Base-by-base conservation (phyloP, 192 early-diverging fungal genomes). In the Hyaloraphidium curvatum region DNA sequence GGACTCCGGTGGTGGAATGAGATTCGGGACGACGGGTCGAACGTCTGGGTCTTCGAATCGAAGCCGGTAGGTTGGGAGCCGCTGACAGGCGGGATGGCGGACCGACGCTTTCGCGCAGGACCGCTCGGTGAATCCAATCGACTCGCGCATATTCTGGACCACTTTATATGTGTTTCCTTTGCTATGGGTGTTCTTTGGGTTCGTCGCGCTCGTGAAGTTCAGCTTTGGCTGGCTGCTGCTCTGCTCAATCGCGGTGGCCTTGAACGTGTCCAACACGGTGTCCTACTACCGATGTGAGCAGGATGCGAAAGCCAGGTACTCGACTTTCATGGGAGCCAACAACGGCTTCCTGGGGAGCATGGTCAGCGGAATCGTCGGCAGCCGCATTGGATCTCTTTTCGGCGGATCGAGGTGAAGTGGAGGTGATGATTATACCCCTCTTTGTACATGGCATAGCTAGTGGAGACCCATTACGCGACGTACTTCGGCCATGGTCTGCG, bases 1-100 rank as follows among this genome's bases (percentile, higher is more conserved):
- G 95, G 95, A 19, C 67, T 99, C 52, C 77, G 95, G 56, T 99
- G 95, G 95, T 99, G 95, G 95, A 99, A 92, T 68, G 86, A 95
- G 66, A 88, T 96, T 57, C 75, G 77, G 40, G 91, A 93, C 40
- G 95, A 96, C 65, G 95, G 95, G 28, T 76, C 86, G 1, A 90
- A 83, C 56, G 81, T 77, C 56, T 99, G 95, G 95, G 76, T 90
- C 14, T 99, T 95, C 76, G 95, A 99, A 62, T 84, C 83, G 39
- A 74, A 80, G 31, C 79, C 90, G 59, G 86, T 89, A 67, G 56
- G 68, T 62, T 33, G n/a, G n/a, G n/a, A n/a, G n/a, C 29, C 30
- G 50, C 37, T 25, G 30, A 27, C 21, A 14, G 19, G 17, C 0
- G 7, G 13, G 23, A 23, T 25, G 14, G 3, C 21, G 21, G 54